Evolutionary conservation across 352 stramenopile genomes (phyloP).

Genomic region (Globisporangium abappressorium): DNA sequence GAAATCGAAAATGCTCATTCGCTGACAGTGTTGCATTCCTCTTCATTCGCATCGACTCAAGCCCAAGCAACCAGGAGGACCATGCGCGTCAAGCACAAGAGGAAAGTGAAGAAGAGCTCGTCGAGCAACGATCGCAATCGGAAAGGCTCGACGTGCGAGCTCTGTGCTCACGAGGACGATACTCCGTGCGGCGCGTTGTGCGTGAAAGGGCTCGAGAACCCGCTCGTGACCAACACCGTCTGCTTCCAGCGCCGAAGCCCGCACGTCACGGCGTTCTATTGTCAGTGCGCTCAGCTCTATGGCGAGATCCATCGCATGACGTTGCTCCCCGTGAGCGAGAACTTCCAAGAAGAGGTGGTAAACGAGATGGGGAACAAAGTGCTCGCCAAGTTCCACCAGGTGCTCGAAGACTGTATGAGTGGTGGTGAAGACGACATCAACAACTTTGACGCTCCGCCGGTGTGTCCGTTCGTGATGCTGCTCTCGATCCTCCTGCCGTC

Average conservation of each 20-base stretch:
- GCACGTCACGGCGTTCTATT: conserved; percentile 35
- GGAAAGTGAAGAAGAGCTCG: conserved; percentile 9
- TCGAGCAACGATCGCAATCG: neutral
- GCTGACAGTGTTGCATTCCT: neutral
- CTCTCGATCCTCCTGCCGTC: conserved; percentile 53
- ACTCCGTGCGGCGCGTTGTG: conserved; percentile 12
- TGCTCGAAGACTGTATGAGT: conserved; percentile 20
- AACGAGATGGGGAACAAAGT: conserved; percentile 28
- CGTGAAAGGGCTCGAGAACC: conserved; percentile 13
- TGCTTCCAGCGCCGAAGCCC: conserved; percentile 17
- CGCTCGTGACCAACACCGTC: conserved; percentile 15
- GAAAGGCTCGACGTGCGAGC: conserved; percentile 15
- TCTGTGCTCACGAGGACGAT: conserved; percentile 17
- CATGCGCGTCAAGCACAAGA: conserved; percentile 12
- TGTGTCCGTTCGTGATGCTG: conserved; percentile 63
- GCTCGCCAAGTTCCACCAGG: conserved; percentile 19
- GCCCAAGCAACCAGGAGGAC: neutral
- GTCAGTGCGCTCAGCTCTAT: conserved; percentile 34
- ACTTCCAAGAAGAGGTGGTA: conserved; percentile 36
- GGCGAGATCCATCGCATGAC: conserved; percentile 38
- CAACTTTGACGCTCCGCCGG: neutral
- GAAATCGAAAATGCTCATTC: neutral
- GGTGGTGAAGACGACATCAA: neutral
- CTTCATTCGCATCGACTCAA: neutral
- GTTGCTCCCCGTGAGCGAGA: conserved; percentile 14